These are phyloP conservation scores for Voacanga thouarsii DNA, from an alignment of 257 asterid species.

Conservation along the genomic window DNA sequence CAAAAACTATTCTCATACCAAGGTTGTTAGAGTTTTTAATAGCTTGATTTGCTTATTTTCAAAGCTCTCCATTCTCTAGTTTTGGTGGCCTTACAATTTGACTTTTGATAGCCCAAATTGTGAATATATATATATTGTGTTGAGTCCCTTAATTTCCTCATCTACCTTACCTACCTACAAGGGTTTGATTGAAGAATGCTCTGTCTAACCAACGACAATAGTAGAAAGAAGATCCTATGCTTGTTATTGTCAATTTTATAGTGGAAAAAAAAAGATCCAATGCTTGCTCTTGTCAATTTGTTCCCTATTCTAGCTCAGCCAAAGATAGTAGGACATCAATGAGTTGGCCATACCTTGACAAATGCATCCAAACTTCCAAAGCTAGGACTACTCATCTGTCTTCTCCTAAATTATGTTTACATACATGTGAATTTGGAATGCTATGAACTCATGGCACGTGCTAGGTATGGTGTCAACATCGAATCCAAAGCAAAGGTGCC, in stretches of 20 bases:
- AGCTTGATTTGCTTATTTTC: not conserved
- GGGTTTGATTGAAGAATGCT: not conserved
- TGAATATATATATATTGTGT: not conserved
- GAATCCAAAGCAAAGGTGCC: not conserved
- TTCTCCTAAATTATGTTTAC: not conserved
- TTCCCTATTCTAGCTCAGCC: conserved; percentile 5
- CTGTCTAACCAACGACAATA: not conserved
- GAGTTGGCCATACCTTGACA: conserved; percentile 14
- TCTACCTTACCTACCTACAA: not conserved
- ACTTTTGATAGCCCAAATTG: not conserved
- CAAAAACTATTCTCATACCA: not conserved
- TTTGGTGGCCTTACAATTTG: not conserved
- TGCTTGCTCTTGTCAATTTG: not conserved
- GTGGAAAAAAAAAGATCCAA: too few relatives aligned
- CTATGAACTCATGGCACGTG: conserved; percentile 1
- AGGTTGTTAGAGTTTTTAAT: conserved; percentile 29
- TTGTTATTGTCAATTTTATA: not conserved
- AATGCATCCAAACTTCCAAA: conserved; percentile 1
- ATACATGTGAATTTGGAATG: conserved; percentile 17
- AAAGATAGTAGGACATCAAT: conserved; percentile 18
- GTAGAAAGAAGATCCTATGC: not conserved
- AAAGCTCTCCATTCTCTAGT: not conserved
- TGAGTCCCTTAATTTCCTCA: not conserved
- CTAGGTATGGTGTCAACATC: not conserved
- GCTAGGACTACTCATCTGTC: not conserved